Conservation (phyloP, 2,329 filamentous ascomycete species). For the Cercospora sp. region DNA sequence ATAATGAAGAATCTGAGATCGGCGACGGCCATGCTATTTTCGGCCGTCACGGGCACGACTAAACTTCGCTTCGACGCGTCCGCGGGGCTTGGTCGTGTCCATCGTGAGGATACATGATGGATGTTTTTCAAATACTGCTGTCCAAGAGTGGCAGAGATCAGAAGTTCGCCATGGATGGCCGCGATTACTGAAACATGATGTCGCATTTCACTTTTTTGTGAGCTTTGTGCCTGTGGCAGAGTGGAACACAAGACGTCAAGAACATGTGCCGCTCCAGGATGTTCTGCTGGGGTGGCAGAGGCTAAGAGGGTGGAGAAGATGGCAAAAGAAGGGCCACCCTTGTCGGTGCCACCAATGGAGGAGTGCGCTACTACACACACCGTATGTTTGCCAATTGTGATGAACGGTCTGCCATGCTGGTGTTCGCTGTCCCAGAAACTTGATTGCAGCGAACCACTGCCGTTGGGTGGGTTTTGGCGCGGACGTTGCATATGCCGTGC, state of each 20-base stretch:
- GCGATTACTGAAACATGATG: not conserved
- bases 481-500: not conserved
- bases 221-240: not conserved
- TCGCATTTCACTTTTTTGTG: not conserved
- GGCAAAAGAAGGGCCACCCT: constrained; percentile 3
- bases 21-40: constrained; percentile 1
- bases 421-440: not conserved
- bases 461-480: not conserved
- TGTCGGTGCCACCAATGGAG: not conserved
- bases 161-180: not conserved
- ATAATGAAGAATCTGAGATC: constrained; percentile 2
- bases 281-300: not conserved
- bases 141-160: not conserved
- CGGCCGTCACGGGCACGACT: not conserved
- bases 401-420: not conserved
- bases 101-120: not conserved
- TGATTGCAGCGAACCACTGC: not conserved
- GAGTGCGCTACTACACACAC: not conserved
- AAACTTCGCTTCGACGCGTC: not conserved
- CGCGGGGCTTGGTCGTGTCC: not conserved
- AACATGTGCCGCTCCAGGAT: constrained; percentile 10
- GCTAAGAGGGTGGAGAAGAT: constrained; percentile 2
- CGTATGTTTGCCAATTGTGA: not conserved
- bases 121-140: not conserved
- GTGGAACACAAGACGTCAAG: constrained; percentile 12